Base-by-base conservation (phyloP, 352 stramenopile species). In the Globisporangium acanthophoron region DNA sequence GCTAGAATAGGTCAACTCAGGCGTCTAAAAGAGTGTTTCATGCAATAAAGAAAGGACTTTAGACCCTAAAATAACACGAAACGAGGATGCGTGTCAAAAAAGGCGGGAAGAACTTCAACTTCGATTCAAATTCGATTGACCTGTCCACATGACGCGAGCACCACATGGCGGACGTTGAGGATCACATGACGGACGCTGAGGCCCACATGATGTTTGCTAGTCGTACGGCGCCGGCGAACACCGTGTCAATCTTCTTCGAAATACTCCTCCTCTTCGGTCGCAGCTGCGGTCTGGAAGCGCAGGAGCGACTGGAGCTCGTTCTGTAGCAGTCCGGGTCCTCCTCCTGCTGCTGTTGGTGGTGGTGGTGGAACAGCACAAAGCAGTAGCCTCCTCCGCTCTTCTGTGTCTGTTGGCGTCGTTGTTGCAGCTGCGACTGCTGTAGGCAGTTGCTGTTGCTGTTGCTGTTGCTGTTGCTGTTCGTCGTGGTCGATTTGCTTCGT, bases 401-500 rank as follows among this genome's bases (percentile, higher is more conserved):
- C 33, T 37, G 33, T 11, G 12, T 11, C 33, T 37, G 33, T 0
- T 43, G 37, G 13, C 37, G 37, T 27, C 24, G 24, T 27, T 27
- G 24, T 12, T 15, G 12, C 8, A 15, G 3, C 12, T 40, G 35
- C 35, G 8, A 15, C 35, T 15, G 35, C 11, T 41, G 35, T 15
- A 41, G 8, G 35, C 12, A 15, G 8, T 18, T 18, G 37, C 37
- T 43, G 37, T 12, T 39, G 31, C 33, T 15, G 8, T 18, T 18
- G 37, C 37, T 43, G 37, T 12, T 39, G 31, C 33, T 15, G 24
- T 20, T 24, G 24, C 44, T 18, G n/a, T 9, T 49, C 44, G 44
- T 49, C 44, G n/a, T 49, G 44, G 44, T 49, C 44, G 44, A 49
- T 27, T 8, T 49, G 44, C 20, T 49, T 49, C n/a, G n/a, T 49